Evolutionary conservation across 1,284 basidiomycete species (phyloP), one percentile per base, ranked within the genome.

Genomic region (Athelia sp.): DNA sequence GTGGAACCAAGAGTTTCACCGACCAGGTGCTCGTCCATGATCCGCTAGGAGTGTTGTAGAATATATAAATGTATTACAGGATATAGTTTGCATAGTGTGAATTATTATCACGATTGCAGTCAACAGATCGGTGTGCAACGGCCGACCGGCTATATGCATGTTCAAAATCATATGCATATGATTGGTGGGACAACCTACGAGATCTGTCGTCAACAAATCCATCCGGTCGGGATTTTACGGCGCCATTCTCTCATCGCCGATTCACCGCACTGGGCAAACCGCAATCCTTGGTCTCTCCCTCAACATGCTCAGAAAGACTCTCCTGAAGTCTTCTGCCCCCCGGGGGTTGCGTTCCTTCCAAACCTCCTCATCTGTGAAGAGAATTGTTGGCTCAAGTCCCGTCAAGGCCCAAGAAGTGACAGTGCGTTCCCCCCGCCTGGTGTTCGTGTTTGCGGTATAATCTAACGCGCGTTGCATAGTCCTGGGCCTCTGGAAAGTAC

Each of bases 401-500:
- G 76, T 87, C 54, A 89, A 84, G 64, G 92, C 92, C 23, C 79
- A 93, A 70, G 85, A 93, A 70, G 89, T 87, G 62, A 78, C 85
- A 75, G 90, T 85, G 61, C 36, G 66, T 60, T 36, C 43, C 24
- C 35, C 43, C 21, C 40, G 54, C 13, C 6, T 52, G 43, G 46
- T 52, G 50, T 47, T 34, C 44, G 46, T 47, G 31, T 19, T 36
- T 45, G 44, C 54, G 54, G 38, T 50, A 24, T 51, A 46, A 55
- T 54, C 48, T 56, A 50, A 49, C 38, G 46, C 36, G 22, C 50
- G 48, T 45, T 56, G 46, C 24, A 23, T 49, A 87, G 84, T 83
- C 84, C 34, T 87, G 82, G 84, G 77, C 82, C 43, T 85, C 81
- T 21, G 87, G 86, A 48, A 90, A 92, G 66, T 98, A 99, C 70